Base-by-base conservation (phyloP, 306 rosid genomes). In the Quillaja saponaria region DNA sequence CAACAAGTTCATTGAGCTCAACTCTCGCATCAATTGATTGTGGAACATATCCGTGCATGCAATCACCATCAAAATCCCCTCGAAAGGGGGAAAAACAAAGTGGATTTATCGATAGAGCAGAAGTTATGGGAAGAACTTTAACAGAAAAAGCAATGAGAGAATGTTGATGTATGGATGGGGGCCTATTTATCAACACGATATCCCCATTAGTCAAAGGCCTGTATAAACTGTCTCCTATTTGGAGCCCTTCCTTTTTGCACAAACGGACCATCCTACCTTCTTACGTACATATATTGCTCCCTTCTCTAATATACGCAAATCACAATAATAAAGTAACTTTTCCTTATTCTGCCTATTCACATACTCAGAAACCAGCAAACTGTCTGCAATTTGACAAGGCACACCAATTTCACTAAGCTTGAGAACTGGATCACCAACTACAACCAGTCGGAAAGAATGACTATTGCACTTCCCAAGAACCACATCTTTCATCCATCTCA, bases 21-120 rank as follows among this genome's bases (percentile, higher is more conserved):
- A 83, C 91, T 71, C 89, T 77, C 35, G 99, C 67, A 56, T 63
- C 80, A 55, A 85, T 54, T 41, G 99, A 83, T 66, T 94, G 96
- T 34, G 99, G 90, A 83, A 94, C 71, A 71, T 86, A 89, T 6
- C 99, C 99, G 48, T 87, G 99, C 66, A 94, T 90, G 66, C 97
- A 94, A 80, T 89, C 99, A 10, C 99, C 99, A 72, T 89, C 99
- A 81, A 94, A 94, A 76, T 94, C 99, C 19, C 96, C 99, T 54
- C 95, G 87, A 48, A 94, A 67, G 41, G 99, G 99, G 19, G 97
- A 89, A 76, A 97, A 94, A 37, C 97, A 94, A 9, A 87, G 71
- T 53, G 99, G 99, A 61, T 94, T 94, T 42, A 94, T 72, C 3
- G 96, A 80, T 37, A 86, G 82, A 12, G 79, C 97, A 37, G 90